A percentile compares a stretch with the other conserved stretches of the same genome.
Conservation (phyloP, 257 asterid genomes). For the Petrea volubilis region DNA sequence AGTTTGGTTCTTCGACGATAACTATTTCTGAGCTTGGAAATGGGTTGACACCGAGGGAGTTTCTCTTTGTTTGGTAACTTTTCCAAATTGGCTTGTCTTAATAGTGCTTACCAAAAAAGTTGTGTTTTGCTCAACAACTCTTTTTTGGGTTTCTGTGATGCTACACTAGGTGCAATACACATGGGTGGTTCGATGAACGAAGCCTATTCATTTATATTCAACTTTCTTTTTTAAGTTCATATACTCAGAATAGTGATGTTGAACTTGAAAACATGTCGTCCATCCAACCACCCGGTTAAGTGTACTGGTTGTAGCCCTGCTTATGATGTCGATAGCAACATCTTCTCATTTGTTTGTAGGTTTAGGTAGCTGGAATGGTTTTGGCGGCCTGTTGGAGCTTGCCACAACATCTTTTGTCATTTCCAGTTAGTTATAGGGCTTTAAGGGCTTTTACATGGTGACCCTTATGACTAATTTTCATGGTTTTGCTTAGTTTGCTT, state of each 20-base stretch:
- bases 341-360: neutral
- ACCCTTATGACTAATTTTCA: neutral
- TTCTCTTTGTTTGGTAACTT: neutral
- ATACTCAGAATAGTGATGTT: too few species aligned
- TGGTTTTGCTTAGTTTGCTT: neutral
- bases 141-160: too few species aligned
- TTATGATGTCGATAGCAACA: neutral
- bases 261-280: too few species aligned
- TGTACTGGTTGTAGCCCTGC: too few species aligned
- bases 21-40: neutral
- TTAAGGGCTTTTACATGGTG: neutral
- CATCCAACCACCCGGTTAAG: too few species aligned
- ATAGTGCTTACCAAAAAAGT: too few species aligned
- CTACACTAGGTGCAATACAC: too few species aligned
- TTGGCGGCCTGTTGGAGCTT: neutral
- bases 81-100: too few species aligned
- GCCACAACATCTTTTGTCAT: neutral
- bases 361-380: neutral
- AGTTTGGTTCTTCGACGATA: neutral
- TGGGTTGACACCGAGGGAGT: neutral
- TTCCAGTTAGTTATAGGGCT: neutral
- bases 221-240: too few species aligned
- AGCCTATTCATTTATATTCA: too few species aligned
- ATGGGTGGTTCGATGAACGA: too few species aligned
- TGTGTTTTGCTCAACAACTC: too few species aligned